These are phyloP conservation scores for Vicia faba DNA, from an alignment of 306 rosid species.

Conservation along the genomic window DNA sequence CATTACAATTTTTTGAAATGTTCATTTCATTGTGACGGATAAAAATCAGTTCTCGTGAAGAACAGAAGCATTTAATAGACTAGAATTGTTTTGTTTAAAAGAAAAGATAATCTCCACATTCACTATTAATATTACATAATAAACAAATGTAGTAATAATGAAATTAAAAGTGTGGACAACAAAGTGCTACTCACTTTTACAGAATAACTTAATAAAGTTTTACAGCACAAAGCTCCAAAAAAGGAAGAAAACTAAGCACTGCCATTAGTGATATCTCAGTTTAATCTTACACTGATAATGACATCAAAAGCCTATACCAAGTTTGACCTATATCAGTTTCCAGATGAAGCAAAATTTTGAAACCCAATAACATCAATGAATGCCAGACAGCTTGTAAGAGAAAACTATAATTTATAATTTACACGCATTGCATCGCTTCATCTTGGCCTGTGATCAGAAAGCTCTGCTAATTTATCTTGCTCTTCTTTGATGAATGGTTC, in stretches of 20 bases:
- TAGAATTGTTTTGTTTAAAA: too few species aligned
- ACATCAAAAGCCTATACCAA: slow-evolving; percentile 20
- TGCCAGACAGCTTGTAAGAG: slow-evolving; percentile 35
- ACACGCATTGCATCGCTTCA: slow-evolving; percentile 35
- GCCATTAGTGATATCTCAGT: neutral
- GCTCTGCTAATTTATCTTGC: slow-evolving; percentile 33
- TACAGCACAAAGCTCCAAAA: neutral
- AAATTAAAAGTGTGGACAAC: too few species aligned
- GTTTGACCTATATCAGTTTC: slow-evolving; percentile 19
- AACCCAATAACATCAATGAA: slow-evolving; percentile 27
- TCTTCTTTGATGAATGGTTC: slow-evolving; percentile 44
- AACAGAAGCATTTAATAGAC: too few species aligned
- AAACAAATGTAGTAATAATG: too few species aligned
- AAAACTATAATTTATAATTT: slow-evolving; percentile 33
- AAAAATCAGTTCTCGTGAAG: too few species aligned
- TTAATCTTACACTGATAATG: slow-evolving; percentile 1
- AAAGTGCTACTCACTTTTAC: slow-evolving; percentile 1
- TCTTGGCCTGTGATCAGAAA: slow-evolving; percentile 38
- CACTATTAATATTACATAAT: too few species aligned
- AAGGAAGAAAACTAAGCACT: neutral
- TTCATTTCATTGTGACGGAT: too few species aligned
- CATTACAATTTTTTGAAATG: too few species aligned
- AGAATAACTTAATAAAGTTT: neutral
- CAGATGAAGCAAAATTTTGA: slow-evolving; percentile 27
- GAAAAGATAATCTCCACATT: too few species aligned